phyloP scores from a whole-genome alignment of 257 asterid species.

The Solanum bulbocastanum region DNA sequence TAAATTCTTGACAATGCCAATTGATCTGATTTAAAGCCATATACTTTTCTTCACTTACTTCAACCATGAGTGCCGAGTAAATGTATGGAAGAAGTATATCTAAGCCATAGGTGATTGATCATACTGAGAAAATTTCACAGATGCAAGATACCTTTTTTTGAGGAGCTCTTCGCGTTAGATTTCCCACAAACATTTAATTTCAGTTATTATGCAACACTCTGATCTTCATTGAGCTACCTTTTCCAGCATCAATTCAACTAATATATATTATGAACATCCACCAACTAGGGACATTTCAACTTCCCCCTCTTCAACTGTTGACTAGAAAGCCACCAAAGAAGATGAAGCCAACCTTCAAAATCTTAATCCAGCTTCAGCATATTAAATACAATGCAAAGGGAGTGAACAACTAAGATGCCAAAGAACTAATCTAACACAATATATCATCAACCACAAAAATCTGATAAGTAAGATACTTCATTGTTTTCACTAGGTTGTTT shows the following conservation, averaged over 20 bases:
- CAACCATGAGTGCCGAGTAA: background rate
- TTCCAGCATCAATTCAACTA: background rate
- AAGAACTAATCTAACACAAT: background rate
- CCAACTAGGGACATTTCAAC: background rate
- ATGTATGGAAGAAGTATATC: background rate
- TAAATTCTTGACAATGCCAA: background rate
- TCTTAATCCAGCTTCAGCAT: background rate
- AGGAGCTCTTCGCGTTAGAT: background rate
- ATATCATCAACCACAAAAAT: background rate
- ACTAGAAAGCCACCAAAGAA: background rate
- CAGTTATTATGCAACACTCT: background rate
- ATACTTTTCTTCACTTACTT: background rate
- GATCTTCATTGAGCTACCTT: background rate
- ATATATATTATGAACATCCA: background rate
- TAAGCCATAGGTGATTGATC: background rate
- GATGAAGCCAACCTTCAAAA: background rate
- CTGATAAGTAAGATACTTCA: background rate
- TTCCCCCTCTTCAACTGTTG: background rate
- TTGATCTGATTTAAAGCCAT: background rate
- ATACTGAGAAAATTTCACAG: background rate
- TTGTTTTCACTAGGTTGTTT: background rate
- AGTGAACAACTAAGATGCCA: background rate
- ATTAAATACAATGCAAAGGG: background rate
- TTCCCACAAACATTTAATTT: background rate
- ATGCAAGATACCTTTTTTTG: background rate